Conservation (phyloP, 106 monocot genomes). For the Amphibolis antarctica region DNA sequence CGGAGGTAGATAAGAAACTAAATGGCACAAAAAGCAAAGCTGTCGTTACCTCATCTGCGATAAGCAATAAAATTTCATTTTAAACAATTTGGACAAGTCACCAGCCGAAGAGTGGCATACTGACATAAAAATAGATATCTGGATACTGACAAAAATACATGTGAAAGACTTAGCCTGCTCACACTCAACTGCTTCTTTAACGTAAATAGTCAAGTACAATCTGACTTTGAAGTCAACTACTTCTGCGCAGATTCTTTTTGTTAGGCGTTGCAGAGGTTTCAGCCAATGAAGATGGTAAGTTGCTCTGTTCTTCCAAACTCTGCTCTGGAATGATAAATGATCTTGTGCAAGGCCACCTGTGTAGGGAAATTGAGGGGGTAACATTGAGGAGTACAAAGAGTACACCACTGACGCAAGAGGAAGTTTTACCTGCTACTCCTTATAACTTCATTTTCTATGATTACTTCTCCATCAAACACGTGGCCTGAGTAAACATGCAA, state of each 20-base stretch:
- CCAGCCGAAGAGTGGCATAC: no score
- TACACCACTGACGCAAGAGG: neutral
- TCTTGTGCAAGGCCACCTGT: conserved; percentile 38
- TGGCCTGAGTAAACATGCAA: neutral
- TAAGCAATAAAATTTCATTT: no score
- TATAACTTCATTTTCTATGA: conserved; percentile 11
- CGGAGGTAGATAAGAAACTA: no score
- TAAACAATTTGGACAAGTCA: no score
- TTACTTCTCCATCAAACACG: conserved; percentile 2
- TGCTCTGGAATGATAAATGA: conserved; percentile 18
- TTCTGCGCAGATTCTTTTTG: conserved; percentile 5
- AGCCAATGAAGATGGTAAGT: conserved; percentile 8
- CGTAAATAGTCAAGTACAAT: no score
- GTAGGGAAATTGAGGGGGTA: neutral
- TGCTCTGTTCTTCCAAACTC: conserved; percentile 9
- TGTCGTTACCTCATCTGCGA: no score
- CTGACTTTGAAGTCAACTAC: neutral
- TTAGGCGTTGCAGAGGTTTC: conserved; percentile 6
- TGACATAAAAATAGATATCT: no score
- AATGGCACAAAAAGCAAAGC: no score
- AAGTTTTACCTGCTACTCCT: conserved; percentile 4
- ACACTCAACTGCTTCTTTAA: no score
- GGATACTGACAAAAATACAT: no score
- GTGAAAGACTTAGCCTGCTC: no score
- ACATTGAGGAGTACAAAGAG: neutral